A percentile compares a stretch with the other conserved stretches of the same genome.
Conservation (phyloP, 2,329 filamentous ascomycete species). For the Scedosporium apiospermum region DNA sequence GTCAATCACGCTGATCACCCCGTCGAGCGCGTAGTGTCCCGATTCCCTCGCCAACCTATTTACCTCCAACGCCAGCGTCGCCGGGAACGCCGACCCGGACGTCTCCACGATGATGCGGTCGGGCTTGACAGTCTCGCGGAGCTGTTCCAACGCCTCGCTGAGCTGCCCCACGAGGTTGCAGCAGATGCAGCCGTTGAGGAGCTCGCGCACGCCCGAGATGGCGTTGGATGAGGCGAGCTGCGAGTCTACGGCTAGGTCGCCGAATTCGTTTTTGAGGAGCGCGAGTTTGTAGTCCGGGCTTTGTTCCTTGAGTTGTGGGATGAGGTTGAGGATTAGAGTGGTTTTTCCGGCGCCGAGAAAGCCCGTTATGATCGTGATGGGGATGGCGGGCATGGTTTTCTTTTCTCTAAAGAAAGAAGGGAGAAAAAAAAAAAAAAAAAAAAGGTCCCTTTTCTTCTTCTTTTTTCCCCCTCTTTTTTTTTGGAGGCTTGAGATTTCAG, state of each 20-base stretch:
- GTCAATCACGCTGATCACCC: conserved; percentile 82
- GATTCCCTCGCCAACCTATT: conserved; percentile 68
- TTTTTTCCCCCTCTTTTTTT: not conserved
- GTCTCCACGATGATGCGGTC: conserved; percentile 94
- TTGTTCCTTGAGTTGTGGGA: conserved; percentile 74
- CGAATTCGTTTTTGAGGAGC: conserved; percentile 96
- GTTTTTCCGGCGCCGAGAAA: conserved; percentile 96
- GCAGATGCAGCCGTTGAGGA: conserved; percentile 97
- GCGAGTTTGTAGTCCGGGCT: conserved; percentile 75
- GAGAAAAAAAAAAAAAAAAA: no score
- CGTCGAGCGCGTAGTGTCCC: conserved; percentile 65
- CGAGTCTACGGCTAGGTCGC: conserved; percentile 86
- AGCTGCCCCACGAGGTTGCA: conserved; percentile 96
- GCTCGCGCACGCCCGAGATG: conserved; percentile 82
- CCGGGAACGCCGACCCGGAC: conserved; percentile 76
- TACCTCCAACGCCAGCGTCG: conserved; percentile 83
- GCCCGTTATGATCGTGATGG: conserved; percentile 90
- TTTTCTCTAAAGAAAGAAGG: not conserved
- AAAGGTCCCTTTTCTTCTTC: not conserved
- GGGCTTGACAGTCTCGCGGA: conserved; percentile 49
- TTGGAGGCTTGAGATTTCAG: conserved; percentile 1
- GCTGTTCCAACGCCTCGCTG: conserved; percentile 65
- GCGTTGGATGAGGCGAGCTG: conserved; percentile 75
- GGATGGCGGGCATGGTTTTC: conserved; percentile 55
- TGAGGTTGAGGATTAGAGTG: conserved; percentile 85